These are phyloP conservation scores for Orbilia javanica DNA, from an alignment of 2,329 filamentous ascomycete species.

Conservation along the genomic window DNA sequence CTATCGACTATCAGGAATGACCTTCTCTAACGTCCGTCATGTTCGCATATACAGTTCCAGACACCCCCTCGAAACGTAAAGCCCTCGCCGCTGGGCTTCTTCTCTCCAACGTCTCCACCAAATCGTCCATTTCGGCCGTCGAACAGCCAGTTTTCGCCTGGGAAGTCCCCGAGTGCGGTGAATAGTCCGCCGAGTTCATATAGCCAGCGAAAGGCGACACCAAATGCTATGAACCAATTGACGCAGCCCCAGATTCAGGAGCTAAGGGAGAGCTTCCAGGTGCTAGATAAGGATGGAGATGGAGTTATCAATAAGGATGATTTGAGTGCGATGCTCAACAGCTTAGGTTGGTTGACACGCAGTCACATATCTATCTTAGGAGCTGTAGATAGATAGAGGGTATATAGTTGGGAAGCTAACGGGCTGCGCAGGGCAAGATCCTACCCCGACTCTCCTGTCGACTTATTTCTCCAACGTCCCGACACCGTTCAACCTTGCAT, in stretches of 20 bases:
- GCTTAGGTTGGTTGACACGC: slow-evolving; percentile 73
- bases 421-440: slow-evolving; percentile 75
- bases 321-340: slow-evolving; percentile 86
- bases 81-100: slow-evolving; percentile 61
- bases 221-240: slow-evolving; percentile 69
- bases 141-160: slow-evolving; percentile 50
- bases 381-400: neutral
- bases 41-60: slow-evolving; percentile 36
- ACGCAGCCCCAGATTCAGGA: slow-evolving; percentile 86
- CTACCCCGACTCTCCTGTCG: slow-evolving; percentile 75
- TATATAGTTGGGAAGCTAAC: neutral
- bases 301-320: slow-evolving; percentile 85
- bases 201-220: slow-evolving; percentile 69
- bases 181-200: slow-evolving; percentile 53
- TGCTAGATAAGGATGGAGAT: slow-evolving; percentile 89
- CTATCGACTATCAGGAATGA: slow-evolving; percentile 2
- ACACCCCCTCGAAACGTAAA: slow-evolving; percentile 61
- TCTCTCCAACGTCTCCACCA: slow-evolving; percentile 50
- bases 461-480: slow-evolving; percentile 83
- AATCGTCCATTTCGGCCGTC: slow-evolving; percentile 43
- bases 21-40: neutral
- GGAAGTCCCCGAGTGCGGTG: slow-evolving; percentile 20
- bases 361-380: neutral
- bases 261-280: slow-evolving; percentile 91
- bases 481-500: slow-evolving; percentile 82